Conservation (phyloP, 441 rosid genomes). For the Capsella rubella region DNA sequence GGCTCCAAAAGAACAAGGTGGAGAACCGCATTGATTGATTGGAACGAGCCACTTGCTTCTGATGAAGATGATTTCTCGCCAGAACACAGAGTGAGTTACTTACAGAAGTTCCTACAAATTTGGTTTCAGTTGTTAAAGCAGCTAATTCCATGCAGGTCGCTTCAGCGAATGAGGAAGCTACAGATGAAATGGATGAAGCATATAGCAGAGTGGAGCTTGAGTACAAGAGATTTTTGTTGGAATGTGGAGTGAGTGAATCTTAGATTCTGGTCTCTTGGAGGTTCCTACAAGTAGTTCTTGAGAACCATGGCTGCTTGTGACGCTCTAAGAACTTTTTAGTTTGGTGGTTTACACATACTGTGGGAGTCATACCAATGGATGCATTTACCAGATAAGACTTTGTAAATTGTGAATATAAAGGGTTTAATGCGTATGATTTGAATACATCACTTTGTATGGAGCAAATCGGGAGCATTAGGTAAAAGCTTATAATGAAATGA, state of each 20-base stretch:
- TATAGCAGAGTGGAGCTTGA: slow-evolving; percentile 37
- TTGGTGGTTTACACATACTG: background rate
- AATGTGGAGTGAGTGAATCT: slow-evolving; percentile 38
- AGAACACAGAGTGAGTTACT: slow-evolving; percentile 27
- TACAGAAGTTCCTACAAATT: background rate
- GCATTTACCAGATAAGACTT: background rate
- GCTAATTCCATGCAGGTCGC: slow-evolving; percentile 18
- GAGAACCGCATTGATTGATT: slow-evolving; percentile 32
- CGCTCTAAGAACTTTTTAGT: background rate
- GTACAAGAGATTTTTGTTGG: slow-evolving; percentile 40
- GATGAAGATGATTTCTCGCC: slow-evolving; percentile 20
- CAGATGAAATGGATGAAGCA: slow-evolving; percentile 13
- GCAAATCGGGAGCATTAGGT: background rate
- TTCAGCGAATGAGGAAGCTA: slow-evolving; percentile 18
- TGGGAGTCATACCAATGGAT: background rate
- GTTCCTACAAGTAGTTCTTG: slow-evolving; percentile 6
- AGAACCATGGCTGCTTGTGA: background rate
- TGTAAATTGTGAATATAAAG: background rate
- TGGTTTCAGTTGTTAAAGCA: slow-evolving; percentile 1
- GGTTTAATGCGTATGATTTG: background rate
- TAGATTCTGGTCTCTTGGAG: slow-evolving; percentile 3
- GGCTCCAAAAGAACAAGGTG: slow-evolving; percentile 37
- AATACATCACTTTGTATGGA: background rate
- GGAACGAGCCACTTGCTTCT: slow-evolving; percentile 33
- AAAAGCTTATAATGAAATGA: slow-evolving; percentile 30